Base-by-base conservation (phyloP, 345 rosid genomes). In the Camelina laxa region DNA sequence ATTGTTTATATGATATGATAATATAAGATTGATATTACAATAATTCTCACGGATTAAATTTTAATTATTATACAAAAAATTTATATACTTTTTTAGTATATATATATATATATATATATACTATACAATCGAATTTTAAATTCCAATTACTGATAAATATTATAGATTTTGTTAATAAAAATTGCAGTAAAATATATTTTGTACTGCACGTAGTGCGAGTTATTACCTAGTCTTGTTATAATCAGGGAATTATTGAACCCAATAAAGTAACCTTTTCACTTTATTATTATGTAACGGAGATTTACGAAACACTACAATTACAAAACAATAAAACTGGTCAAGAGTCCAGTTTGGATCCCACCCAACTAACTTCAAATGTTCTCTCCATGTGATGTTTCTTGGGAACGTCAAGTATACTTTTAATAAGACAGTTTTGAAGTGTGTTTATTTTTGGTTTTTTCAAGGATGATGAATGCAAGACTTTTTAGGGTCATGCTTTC, bases 401-500 rank as follows among this genome's bases (percentile, higher is more conserved):
- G 38, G 68, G 45, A 67, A 67, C 63, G 61, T 9, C 21, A 51
- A 27, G 13, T 35, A 56, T 11, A 38, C 21, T 27, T 27, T 67
- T 47, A 36, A 65, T 48, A 58, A 35, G 42, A 59, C 36, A 65
- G 5, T 20, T 51, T 62, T 8, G 0, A 53, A 38, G 12, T 72
- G 30, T 27, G 0, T 27, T 27, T 27, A 0, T 22, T 22, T 22
- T 27, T 22, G 6, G 9, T 67, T 19, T 21, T 9, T 20, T 49
- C n/a, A 31, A 47, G 56, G 54, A 57, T 65, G 50, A 65, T 65
- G 44, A 65, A 53, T 42, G 39, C 72, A 48, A 1, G 72, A 47
- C 10, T 60, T 89, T 80, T 73, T 75, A 6, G 91, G 88, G 74
- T 80, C 89, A 70, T 89, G 89, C 69, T 89, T 91, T 22, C 89